Base-by-base conservation (phyloP, 352 stramenopile species). In the Globisporangium nunn region DNA sequence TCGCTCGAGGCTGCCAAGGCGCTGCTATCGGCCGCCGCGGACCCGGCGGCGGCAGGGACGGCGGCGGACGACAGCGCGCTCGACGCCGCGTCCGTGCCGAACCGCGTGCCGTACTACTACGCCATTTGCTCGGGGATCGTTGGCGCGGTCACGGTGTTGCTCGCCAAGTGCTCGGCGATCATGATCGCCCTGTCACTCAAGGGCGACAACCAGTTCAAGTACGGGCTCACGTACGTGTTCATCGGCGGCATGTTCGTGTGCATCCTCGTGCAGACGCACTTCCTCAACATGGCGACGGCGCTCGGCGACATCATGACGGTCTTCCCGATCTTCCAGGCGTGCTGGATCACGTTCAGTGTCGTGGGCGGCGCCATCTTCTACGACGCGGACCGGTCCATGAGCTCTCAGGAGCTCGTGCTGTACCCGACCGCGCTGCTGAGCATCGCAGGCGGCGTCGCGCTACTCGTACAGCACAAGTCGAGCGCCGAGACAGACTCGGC, bases 281-380 rank as follows among this genome's bases (percentile, higher is more conserved):
- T 95, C 59, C 75, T 95, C 53, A 95, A 95, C 59, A 79, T 92
- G 68, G 85, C 85, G 6, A 95, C 81, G 46, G 58, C 83, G 11
- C 58, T 93, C 46, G 85, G 85, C 14, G 81, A 95, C 59, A 92
- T 90, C 65, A 93, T 95, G 83, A 95, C 83, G 12, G 85, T 95
- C 40, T 95, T 91, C 54, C 85, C 85, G 18, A 91, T 89, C 63
- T 95, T 95, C 59, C 85, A 95, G 58, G 81, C 83, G 35, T 91
- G 74, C 56, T 95, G 85, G 85, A 95, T 95, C 59, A 88, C 77
- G 31, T 95, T 95, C 50, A 93, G 82, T 47, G 85, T 95, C 33
- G 72, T 95, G 45, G 85, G 85, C 7, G 85, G 85, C 10, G 81
- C 82, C 5, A 72, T 95, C 3, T 95, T 95, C 44, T 95, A 95